Percentiles rank a stretch among this genome's conserved stretches.
Evolutionary conservation across 176 grass and related monocot species (phyloP).

Genomic region (Pontederia crassipes): DNA sequence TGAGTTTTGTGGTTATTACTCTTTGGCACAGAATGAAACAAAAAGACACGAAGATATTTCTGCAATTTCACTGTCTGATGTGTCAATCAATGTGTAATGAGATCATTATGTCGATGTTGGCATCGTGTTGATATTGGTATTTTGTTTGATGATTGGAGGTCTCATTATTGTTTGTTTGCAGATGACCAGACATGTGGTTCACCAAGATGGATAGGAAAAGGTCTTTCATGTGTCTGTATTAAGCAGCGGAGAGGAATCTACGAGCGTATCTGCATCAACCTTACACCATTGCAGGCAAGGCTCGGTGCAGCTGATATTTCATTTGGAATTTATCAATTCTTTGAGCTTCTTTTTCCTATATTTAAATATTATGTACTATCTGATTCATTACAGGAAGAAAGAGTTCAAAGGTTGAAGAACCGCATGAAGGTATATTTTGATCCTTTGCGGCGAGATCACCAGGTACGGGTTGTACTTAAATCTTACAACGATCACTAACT

Average conservation of each 20-base stretch:
- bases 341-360: too few relatives aligned
- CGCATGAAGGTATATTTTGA: conserved; percentile 93
- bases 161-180: conserved; percentile 14
- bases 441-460: conserved; percentile 74
- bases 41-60: too few relatives aligned
- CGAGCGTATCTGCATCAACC: conserved; percentile 80
- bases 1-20: too few relatives aligned
- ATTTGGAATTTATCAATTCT: neutral
- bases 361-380: neutral
- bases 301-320: neutral
- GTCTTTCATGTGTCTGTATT: conserved; percentile 89
- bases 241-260: conserved; percentile 69
- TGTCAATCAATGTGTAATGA: too few relatives aligned
- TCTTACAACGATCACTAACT: neutral
- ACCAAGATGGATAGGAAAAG: conserved; percentile 95
- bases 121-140: too few relatives aligned
- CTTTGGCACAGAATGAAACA: too few relatives aligned
- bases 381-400: conserved; percentile 52
- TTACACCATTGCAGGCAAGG: conserved; percentile 69
- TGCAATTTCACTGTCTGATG: too few relatives aligned
- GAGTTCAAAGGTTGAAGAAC: conserved; percentile 73
- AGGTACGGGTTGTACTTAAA: conserved; percentile 25
- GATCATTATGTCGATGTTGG: too few relatives aligned
- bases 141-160: too few relatives aligned
- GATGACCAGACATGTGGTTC: conserved; percentile 86